Evolutionary conservation across 2,329 filamentous ascomycete species (phyloP).

Genomic region (Cytospora paraplurivora): DNA sequence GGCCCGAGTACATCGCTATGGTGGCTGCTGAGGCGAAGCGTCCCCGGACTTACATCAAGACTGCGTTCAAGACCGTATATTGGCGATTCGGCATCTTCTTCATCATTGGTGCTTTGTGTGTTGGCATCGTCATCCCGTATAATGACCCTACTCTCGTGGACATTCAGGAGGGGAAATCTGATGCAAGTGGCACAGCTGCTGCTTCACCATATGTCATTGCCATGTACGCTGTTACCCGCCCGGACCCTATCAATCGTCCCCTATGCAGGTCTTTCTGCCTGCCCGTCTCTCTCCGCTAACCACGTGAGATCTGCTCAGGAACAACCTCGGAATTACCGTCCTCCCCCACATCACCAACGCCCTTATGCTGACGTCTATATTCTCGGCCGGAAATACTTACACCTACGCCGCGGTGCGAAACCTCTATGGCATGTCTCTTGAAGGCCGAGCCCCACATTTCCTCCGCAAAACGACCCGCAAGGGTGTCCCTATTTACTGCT

Average conservation of each 20-base stretch:
- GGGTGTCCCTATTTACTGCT: slow-evolving; percentile 64
- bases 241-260: not conserved
- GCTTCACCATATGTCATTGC: slow-evolving; percentile 66
- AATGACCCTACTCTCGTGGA: slow-evolving; percentile 57
- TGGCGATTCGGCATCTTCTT: slow-evolving; percentile 73
- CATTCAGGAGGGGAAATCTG: slow-evolving; percentile 47
- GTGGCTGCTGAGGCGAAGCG: slow-evolving; percentile 71
- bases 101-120: slow-evolving; percentile 65
- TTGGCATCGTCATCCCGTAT: slow-evolving; percentile 68
- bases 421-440: slow-evolving; percentile 28
- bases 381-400: slow-evolving; percentile 29
- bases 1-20: slow-evolving; percentile 68
- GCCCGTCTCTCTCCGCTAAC: slow-evolving; percentile 8
- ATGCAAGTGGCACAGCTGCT: slow-evolving; percentile 48
- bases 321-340: slow-evolving; percentile 53
- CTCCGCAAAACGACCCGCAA: slow-evolving; percentile 60
- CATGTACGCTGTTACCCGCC: slow-evolving; percentile 42
- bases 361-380: slow-evolving; percentile 36
- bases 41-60: slow-evolving; percentile 64
- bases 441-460: slow-evolving; percentile 38
- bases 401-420: slow-evolving; percentile 28
- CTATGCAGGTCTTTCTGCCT: not conserved
- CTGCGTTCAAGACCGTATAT: slow-evolving; percentile 73
- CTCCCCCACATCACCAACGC: slow-evolving; percentile 63
- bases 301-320: slow-evolving; percentile 23